Base-by-base conservation (phyloP, 139 green algal species). In the Chlorella sp. region DNA sequence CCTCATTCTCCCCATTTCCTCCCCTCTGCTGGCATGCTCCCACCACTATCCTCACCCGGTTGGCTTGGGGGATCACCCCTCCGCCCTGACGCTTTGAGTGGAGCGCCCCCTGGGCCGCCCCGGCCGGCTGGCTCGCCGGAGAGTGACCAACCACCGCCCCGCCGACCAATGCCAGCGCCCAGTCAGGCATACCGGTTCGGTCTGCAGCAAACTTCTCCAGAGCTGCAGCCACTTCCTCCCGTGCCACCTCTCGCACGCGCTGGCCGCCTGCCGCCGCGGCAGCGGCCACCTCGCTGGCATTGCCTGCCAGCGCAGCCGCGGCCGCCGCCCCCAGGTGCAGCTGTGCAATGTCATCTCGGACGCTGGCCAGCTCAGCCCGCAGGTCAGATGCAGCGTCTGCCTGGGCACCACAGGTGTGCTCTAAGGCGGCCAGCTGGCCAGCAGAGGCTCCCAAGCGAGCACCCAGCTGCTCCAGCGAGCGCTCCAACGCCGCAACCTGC, bases 171-270 rank as follows among this genome's bases (percentile, higher is more conserved):
- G 71, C 55, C 44, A 89, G 78, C 1, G 87, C 87, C 25, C 64
- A 91, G 74, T 91, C 87, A 32, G 80, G 78, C 74, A 76, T 38
- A 4, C 84, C 87, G 4, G 80, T 85, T 25, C 80, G 65, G 65
- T 85, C 87, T 74, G 87, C 41, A 62, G 12, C 36, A 20, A 78
- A 74, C n/a, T 60, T 11, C 12, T 47, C 65, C 65, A 74, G n/a
- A 13, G 47, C 30, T 17, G 11, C 32, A 17, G 18, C 28, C 60
- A 44, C 26, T 13, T 73, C 60, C 60, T 55, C 51, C 1, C 62
- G 60, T 28, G 55, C 81, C 56, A 87, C 11, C 72, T 83, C 72
- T 51, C 60, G 41, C 80, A 85, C 23, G 0, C 34, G 15, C 65
- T 60, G 28, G 36, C 26, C 76, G 25, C 38, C 26, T 3, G 55